These are phyloP conservation scores for Gentiana dahurica DNA, from an alignment of 257 asterid genomes.

Conservation along the genomic window DNA sequence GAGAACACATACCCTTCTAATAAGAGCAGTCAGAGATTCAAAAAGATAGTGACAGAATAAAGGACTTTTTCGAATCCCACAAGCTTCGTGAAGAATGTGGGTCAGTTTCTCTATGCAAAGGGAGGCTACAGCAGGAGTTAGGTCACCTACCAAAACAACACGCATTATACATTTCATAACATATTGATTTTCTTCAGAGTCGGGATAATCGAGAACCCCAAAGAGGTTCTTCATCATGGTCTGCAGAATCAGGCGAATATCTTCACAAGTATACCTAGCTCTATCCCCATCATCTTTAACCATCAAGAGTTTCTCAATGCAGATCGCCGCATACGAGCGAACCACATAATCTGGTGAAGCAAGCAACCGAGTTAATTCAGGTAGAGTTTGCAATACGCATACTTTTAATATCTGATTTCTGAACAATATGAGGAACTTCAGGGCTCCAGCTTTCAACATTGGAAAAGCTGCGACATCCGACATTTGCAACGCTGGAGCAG, in stretches of 20 bases:
- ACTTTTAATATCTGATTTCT: constrained; percentile 69
- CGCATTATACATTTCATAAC: constrained; percentile 96
- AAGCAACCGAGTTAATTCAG: constrained; percentile 74
- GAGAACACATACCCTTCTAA: constrained; percentile 47
- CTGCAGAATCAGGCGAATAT: constrained; percentile 59
- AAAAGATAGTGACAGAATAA: constrained; percentile 74
- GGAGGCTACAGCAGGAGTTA: constrained; percentile 63
- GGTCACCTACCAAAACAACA: constrained; percentile 77
- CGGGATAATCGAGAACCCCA: background rate
- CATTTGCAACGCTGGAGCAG: constrained; percentile 81
- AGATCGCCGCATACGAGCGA: constrained; percentile 94
- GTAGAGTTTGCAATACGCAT: constrained; percentile 57
- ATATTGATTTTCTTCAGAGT: constrained; percentile 24
- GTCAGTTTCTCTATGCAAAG: constrained; percentile 72
- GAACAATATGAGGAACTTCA: constrained; percentile 87
- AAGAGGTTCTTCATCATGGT: constrained; percentile 3
- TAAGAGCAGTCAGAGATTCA: constrained; percentile 77
- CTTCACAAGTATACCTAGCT: constrained; percentile 67
- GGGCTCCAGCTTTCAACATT: constrained; percentile 83
- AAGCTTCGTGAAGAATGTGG: constrained; percentile 54
- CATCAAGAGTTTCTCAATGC: constrained; percentile 83
- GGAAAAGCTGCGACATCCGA: constrained; percentile 70
- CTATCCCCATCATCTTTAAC: constrained; percentile 75
- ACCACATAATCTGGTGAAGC: constrained; percentile 73
- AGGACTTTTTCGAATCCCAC: constrained; percentile 76